phyloP scores from a whole-genome alignment of 169 alveolate species.

The Plasmodium coatneyi region DNA sequence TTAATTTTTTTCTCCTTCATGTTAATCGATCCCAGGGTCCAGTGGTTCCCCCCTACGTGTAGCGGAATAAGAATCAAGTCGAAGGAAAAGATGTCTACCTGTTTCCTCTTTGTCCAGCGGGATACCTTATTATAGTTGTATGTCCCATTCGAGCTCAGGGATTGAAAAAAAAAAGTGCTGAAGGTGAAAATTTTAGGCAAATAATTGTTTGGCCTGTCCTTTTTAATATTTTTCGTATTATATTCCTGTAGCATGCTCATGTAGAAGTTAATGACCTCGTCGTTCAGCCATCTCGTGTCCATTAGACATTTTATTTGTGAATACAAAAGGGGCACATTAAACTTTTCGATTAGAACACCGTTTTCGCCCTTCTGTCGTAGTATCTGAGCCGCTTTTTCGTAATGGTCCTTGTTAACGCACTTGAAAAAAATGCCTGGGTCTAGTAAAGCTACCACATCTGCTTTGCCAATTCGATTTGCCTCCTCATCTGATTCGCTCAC shows the following conservation, averaged over 20 bases:
- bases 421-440: slow-evolving; percentile 51
- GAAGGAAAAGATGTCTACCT: slow-evolving; percentile 85
- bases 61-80: slow-evolving; percentile 89
- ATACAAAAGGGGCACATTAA: slow-evolving; percentile 28
- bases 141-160: slow-evolving; percentile 78
- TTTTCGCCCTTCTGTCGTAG: slow-evolving; percentile 37
- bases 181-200: slow-evolving; percentile 83
- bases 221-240: slow-evolving; percentile 70
- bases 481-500: neutral
- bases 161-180: slow-evolving; percentile 88
- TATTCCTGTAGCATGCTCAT: slow-evolving; percentile 87
- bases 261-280: slow-evolving; percentile 91
- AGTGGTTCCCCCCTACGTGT: slow-evolving; percentile 86
- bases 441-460: neutral
- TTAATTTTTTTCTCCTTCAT: slow-evolving; percentile 83
- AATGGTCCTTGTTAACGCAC: slow-evolving; percentile 33
- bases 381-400: slow-evolving; percentile 38
- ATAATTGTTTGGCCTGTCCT: neutral
- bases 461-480: neutral
- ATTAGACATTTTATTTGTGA: slow-evolving; percentile 79
- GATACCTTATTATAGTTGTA: slow-evolving; percentile 87
- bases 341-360: slow-evolving; percentile 22
- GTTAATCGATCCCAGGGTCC: slow-evolving; percentile 91
- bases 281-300: slow-evolving; percentile 91
- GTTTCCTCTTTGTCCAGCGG: slow-evolving; percentile 89